Evolutionary conservation across 1,284 basidiomycete species (phyloP).

Genomic region (Leccinum glutinopallens): DNA sequence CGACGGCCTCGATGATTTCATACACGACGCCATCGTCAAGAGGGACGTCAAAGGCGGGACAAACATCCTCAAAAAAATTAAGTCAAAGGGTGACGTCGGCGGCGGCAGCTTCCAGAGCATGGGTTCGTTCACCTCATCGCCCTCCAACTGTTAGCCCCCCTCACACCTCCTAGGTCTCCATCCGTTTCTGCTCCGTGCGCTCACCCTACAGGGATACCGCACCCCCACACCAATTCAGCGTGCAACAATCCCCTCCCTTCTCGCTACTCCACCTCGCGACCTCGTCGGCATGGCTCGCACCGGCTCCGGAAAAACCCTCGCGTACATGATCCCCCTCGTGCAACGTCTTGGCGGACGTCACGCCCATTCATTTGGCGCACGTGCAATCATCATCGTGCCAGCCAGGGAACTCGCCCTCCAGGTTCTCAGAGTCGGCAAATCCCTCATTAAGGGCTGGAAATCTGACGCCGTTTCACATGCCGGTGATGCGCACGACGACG

Average conservation of each 20-base stretch:
- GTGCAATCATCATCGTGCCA: constrained; percentile 89
- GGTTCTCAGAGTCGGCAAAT: constrained; percentile 93
- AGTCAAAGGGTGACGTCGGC: constrained; percentile 72
- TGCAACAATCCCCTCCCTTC: constrained; percentile 83
- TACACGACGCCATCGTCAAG: constrained; percentile 65
- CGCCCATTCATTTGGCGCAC: constrained; percentile 79
- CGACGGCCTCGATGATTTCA: constrained; percentile 58
- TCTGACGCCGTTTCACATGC: constrained; percentile 59
- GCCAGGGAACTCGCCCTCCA: constrained; percentile 95
- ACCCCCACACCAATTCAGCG: constrained; percentile 97
- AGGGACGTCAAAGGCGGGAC: constrained; percentile 71
- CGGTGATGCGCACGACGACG: constrained; percentile 59
- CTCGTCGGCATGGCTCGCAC: constrained; percentile 99
- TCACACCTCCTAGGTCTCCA: constrained; percentile 63
- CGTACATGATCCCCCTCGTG: constrained; percentile 92
- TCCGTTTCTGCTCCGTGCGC: constrained; percentile 80
- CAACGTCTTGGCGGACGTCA: constrained; percentile 86
- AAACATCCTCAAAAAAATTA: constrained; percentile 68
- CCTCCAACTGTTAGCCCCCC: constrained; percentile 4
- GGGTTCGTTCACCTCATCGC: constrained; percentile 52
- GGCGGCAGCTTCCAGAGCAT: constrained; percentile 88
- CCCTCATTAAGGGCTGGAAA: constrained; percentile 80
- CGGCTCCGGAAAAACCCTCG: constrained; percentile 97
- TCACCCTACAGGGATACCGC: constrained; percentile 93
- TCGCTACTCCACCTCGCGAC: constrained; percentile 87